These are phyloP conservation scores for Cymodocea nodosa DNA, from an alignment of 116 monocot genomes.

Conservation along the genomic window DNA sequence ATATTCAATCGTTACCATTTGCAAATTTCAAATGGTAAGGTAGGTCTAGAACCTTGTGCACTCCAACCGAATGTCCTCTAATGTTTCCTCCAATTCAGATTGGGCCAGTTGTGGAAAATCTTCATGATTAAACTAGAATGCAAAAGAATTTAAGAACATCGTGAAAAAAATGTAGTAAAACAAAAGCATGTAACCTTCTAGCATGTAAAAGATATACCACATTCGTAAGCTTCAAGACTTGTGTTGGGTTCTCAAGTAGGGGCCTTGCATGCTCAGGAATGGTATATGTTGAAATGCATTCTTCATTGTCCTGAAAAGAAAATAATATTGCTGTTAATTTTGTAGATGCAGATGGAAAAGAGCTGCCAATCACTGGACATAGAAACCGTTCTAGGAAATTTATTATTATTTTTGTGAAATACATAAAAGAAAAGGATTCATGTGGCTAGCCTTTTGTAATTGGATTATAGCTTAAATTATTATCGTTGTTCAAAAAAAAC, in stretches of 20 bases:
- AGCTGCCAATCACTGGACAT: background rate
- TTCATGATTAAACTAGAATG: conserved; percentile 46
- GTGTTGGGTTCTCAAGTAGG: conserved; percentile 49
- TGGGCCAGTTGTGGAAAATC: conserved; percentile 34
- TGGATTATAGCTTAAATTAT: too few relatives aligned
- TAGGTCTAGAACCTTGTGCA: conserved; percentile 47
- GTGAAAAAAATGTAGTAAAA: background rate
- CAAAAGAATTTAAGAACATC: background rate
- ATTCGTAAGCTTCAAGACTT: conserved; percentile 70
- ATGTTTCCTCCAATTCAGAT: conserved; percentile 59
- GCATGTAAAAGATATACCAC: conserved; percentile 35
- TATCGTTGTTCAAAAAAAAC: too few relatives aligned
- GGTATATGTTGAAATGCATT: conserved; percentile 28
- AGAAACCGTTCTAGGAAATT: too few relatives aligned
- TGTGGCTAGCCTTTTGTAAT: too few relatives aligned
- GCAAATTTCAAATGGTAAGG: background rate
- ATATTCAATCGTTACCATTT: background rate
- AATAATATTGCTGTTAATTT: background rate
- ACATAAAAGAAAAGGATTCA: too few relatives aligned
- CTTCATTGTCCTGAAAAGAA: conserved; percentile 1
- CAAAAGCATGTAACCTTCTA: background rate
- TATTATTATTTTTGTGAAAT: too few relatives aligned
- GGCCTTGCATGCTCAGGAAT: conserved; percentile 66
- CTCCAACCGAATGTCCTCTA: conserved; percentile 85
- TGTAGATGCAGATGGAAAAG: background rate